Base-by-base conservation (phyloP, 2,329 filamentous ascomycete species). In the Colletotrichum lupini region DNA sequence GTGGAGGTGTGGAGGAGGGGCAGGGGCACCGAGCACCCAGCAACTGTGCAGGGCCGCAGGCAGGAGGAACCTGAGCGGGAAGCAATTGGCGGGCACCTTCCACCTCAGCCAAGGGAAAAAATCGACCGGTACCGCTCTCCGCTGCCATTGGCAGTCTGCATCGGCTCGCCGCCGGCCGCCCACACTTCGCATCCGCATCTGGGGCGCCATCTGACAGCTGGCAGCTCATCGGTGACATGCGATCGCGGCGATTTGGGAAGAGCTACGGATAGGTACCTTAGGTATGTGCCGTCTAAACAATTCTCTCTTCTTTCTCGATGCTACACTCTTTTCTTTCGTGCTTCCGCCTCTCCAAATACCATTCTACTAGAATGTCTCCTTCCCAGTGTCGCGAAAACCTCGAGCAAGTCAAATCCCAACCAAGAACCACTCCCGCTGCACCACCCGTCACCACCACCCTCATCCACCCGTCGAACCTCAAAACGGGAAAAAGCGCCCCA, bases 1-100 rank as follows among this genome's bases (percentile, higher is more conserved):
- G 70, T 70, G 67, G 70, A 70, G 74, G 74, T 67, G 74, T 75
- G 74, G 74, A 74, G 74, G 74, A 74, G 73, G 74, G 73, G 72
- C 68, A 73, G 74, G 73, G 66, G 57, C 60, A 42, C 66, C 52
- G 59, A 68, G 59, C 59, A 49, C 67, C 53, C 42, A 49, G 42
- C 42, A 49, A 49, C 42, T 49, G 19, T 49, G 19, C 42, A n/a
- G 16, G 37, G 37, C 37, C 37, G 37, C 37, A 42, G 37, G 37
- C 14, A 42, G 46, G 64, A 42, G 46, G 64, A 61, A 61, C 52
- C 49, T 35, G 59, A 64, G 58, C 69, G 42, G 37, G 37, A 42
- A 67, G 46, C 70, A 22, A 49, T 49, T 22, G 37, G 37, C 19
- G 19, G 8, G 42, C 7, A 22, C 42, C 42, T n/a, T n/a, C 59